phyloP scores from a whole-genome alignment of 495 filamentous ascomycete species.

The Neurospora tetraspora region DNA sequence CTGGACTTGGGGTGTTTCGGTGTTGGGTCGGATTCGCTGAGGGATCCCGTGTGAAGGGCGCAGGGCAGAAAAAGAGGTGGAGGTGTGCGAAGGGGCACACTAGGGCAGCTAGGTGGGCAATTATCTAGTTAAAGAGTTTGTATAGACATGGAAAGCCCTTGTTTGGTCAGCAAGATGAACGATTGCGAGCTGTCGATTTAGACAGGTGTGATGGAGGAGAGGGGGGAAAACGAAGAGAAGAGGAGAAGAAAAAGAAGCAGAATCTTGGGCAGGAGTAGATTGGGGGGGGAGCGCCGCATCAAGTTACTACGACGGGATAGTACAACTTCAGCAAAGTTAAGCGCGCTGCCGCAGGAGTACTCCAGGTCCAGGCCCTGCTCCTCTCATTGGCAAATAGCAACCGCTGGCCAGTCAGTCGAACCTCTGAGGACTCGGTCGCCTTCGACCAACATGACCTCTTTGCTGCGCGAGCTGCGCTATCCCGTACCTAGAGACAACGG shows the following conservation, averaged over 20 bases:
- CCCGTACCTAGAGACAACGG: neutral
- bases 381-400: neutral
- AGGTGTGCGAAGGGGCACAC: neutral
- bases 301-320: neutral
- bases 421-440: neutral
- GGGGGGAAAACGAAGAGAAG: neutral
- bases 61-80: neutral
- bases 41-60: neutral
- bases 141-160: neutral
- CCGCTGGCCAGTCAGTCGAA: neutral
- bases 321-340: neutral
- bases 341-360: neutral
- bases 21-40: neutral
- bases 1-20: neutral
- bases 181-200: neutral
- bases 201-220: neutral
- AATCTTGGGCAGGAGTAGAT: neutral
- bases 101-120: neutral
- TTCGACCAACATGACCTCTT: neutral
- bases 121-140: neutral
- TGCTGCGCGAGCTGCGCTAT: neutral
- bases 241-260: constrained; percentile 3
- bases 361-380: neutral
- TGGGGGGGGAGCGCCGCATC: neutral
- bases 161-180: neutral